Base-by-base conservation (phyloP, 768 basidiomycete genomes). In the Auriscalpium orientale region DNA sequence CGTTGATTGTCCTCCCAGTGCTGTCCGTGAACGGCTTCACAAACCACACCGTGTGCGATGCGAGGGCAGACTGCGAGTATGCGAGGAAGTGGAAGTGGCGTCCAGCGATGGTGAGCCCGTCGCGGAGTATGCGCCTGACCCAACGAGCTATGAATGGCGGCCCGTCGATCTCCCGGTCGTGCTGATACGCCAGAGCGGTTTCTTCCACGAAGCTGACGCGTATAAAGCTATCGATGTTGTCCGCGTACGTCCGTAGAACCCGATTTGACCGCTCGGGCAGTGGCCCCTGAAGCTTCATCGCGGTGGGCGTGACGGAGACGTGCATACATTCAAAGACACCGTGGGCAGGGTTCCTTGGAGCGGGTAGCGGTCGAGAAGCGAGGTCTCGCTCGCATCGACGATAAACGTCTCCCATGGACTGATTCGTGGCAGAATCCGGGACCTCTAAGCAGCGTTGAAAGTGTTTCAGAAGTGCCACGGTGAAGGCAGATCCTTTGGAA, bases 61-160 rank as follows among this genome's bases (percentile, higher is more conserved):
- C 86, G n/a, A 89, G 70, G 0, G 87, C 84, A 4, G 86, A 88
- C 62, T 83, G 83, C 0, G 86, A 87, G 67, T 88, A 89, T 0
- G 83, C 87, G 13, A 90, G 72, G 62, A 87, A 88, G 1, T 75
- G 58, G 62, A 87, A 89, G 9, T 64, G 62, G 37, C 80, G 72
- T 1, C 79, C 78, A 2, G 79, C 83, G 36, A 90, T 74, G 3
- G 40, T 64, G n/a, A 88, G 62, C 0, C 82, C 83, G 8, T 71
- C 55, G 1, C 72, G 53, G 15, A 77, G 65, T 33, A 82, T 63
- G 12, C 69, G 62, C 1, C 80, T 79, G 16, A 85, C 72, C 37
- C 83, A 75, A 3, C 64, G 53, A 28, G 68, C 64, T 53, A 85
- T 73, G 59, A 85, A 87, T 7, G 51, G 63, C 7, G 69, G 68